These are phyloP conservation scores for Stevia rebaudiana DNA, from an alignment of 140 eudicot species.

Conservation along the genomic window DNA sequence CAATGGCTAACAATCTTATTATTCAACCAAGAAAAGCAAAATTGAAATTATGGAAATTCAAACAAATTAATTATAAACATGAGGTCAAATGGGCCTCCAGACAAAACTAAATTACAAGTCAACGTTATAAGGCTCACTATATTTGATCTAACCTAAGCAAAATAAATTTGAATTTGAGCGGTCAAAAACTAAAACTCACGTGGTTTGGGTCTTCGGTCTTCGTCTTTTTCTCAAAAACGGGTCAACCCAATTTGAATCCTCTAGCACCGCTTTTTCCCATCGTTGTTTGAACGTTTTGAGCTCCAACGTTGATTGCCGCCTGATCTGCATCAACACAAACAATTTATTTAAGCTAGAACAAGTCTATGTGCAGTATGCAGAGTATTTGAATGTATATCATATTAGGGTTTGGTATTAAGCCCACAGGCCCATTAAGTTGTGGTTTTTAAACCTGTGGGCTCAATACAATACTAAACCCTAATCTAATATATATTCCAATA, in stretches of 20 bases:
- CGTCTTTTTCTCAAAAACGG: conserved; percentile 50
- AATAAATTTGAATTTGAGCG: not conserved
- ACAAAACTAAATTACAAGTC: conserved; percentile 30
- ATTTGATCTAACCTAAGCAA: conserved; percentile 14
- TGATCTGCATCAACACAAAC: conserved; percentile 40
- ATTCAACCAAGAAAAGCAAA: not conserved
- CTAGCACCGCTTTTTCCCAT: conserved; percentile 75
- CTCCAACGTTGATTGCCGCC: conserved; percentile 80
- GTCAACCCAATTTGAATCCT: conserved; percentile 74
- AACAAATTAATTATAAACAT: conserved; percentile 23
- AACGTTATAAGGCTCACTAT: conserved; percentile 23
- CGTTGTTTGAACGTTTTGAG: conserved; percentile 62
- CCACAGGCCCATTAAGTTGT: too few relatives aligned
- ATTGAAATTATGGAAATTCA: not conserved
- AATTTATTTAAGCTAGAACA: not conserved
- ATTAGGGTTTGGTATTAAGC: too few relatives aligned
- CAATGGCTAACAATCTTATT: conserved; percentile 4
- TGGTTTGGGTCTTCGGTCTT: conserved; percentile 17
- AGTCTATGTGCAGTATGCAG: not conserved
- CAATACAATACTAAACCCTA: too few relatives aligned
- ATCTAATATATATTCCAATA: too few relatives aligned
- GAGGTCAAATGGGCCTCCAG: conserved; percentile 46
- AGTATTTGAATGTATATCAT: too few relatives aligned
- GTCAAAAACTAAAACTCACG: conserved; percentile 28
- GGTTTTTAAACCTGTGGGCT: too few relatives aligned